These are phyloP conservation scores for button mushroom (Agaricus bisporus) DNA, from an alignment of 768 basidiomycete species.

Conservation along the genomic window DNA sequence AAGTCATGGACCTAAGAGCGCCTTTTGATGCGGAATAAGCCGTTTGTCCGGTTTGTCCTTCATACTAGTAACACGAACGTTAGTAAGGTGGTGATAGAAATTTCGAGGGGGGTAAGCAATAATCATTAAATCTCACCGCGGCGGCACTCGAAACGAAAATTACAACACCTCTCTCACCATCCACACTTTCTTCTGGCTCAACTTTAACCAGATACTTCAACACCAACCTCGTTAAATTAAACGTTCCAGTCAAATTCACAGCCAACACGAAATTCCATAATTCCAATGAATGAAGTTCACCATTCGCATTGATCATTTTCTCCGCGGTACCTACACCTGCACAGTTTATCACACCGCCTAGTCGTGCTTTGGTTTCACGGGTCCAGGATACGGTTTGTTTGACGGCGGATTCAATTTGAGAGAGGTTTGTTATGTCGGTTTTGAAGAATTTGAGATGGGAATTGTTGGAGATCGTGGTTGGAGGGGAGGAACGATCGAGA, in stretches of 20 bases:
- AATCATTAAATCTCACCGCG: conserved; percentile 28
- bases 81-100: not conserved
- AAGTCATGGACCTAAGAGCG: conserved; percentile 48
- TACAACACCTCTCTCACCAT: conserved; percentile 55
- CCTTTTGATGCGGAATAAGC: conserved; percentile 56
- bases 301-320: conserved; percentile 42
- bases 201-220: conserved; percentile 44
- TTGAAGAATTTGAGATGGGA: conserved; percentile 30
- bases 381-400: conserved; percentile 34
- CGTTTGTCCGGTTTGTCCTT: conserved; percentile 51
- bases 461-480: conserved; percentile 17
- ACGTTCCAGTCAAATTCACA: conserved; percentile 53
- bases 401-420: conserved; percentile 33
- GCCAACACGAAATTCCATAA: conserved; percentile 46
- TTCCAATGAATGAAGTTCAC: conserved; percentile 41
- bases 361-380: conserved; percentile 30
- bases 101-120: too few species aligned
- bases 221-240: conserved; percentile 52
- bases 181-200: conserved; percentile 35
- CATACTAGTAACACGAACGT: conserved; percentile 28
- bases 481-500: conserved; percentile 41
- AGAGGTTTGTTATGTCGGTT: conserved; percentile 33
- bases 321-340: conserved; percentile 44
- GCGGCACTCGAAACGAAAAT: conserved; percentile 50
- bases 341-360: conserved; percentile 58